These are phyloP conservation scores for Mycena kentingensis DNA, from an alignment of 768 basidiomycete genomes.

Conservation along the genomic window DNA sequence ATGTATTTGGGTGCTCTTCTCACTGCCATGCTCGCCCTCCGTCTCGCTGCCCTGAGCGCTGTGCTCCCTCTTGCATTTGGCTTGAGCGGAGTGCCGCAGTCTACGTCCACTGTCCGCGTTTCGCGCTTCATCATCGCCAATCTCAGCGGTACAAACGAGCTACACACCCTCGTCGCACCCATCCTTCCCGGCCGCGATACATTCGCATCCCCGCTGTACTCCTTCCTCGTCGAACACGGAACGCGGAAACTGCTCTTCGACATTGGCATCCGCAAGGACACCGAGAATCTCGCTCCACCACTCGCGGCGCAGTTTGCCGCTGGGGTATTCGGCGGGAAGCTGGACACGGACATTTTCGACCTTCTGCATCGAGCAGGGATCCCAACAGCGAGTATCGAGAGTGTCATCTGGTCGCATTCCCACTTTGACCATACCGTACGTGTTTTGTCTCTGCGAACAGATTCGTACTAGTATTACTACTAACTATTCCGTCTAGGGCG, in stretches of 20 bases:
- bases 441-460: background rate
- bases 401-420: background rate
- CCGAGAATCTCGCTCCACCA: background rate
- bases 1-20: no score
- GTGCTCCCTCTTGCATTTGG: no score
- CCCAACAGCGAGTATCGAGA: background rate
- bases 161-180: background rate
- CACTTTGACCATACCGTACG: conserved; percentile 2
- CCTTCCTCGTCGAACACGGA: background rate
- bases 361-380: background rate
- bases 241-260: background rate
- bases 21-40: no score
- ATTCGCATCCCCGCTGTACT: background rate
- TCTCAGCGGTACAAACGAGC: no score
- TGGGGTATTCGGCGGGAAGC: background rate
- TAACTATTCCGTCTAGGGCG: background rate
- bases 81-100: no score
- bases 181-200: background rate
- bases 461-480: no score
- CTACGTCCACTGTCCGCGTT: no score
- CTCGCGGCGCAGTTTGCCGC: background rate
- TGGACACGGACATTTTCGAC: background rate
- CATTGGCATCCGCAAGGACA: background rate
- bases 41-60: no score
- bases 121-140: background rate